Evolutionary conservation across 768 basidiomycete genomes (phyloP), one percentile per base, ranked within the genome.

Genomic region (Panellus pusillus): DNA sequence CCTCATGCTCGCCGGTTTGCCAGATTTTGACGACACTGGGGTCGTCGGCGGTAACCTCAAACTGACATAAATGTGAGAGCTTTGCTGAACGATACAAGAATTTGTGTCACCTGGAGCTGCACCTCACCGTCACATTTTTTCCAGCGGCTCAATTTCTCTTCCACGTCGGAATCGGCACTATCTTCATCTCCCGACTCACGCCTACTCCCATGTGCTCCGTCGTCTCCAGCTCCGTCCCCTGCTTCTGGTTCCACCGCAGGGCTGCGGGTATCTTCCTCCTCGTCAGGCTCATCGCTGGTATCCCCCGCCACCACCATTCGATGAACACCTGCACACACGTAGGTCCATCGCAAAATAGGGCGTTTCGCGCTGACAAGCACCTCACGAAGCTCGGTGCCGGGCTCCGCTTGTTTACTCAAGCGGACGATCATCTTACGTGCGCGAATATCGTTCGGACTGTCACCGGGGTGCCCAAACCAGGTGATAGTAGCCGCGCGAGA

Each of bases 1-100:
- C 47, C 1, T 37, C 42, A 18, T 54, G 53, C 8, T 19, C 17
- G 2, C 36, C 28, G 15, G 6, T 35, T n/a, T 54, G 53, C 47
- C 41, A 54, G n/a, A 54, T 54, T 24, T 47, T 36, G 2, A 44
- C 41, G 3, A 29, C 6, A n/a, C 20, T 24, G 11, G 47, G 32
- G 11, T 54, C 36, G 6, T 49, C 41, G 2, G 47, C 53, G 1
- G 42, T 44, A 14, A 54, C 13, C 17, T 54, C 47, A 9, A 48
- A 39, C 53, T 54, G 17, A 8, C 38, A n/a, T n/a, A n/a, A n/a
- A n/a, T n/a, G n/a, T n/a, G n/a, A n/a, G n/a, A n/a, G n/a, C n/a
- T n/a, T n/a, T n/a, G n/a, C n/a, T n/a, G n/a, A n/a, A n/a, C n/a
- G n/a, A n/a, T n/a, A n/a, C n/a, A n/a, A n/a, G n/a, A n/a, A n/a